Evolutionary conservation across 306 rosid species (phyloP).

Genomic region (Glycine soja): DNA sequence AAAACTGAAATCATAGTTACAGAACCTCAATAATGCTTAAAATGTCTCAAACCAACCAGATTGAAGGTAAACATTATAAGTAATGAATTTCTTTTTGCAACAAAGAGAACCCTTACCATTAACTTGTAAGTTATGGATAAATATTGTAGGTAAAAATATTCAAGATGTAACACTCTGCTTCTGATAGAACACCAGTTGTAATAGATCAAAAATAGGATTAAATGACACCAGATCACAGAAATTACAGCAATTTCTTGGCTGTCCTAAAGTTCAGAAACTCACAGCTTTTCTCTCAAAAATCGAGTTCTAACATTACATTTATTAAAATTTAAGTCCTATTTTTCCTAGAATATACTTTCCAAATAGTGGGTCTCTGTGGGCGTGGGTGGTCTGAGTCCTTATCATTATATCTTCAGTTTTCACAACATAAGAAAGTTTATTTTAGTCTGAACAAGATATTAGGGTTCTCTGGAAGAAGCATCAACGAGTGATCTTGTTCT

Average conservation of each 20-base stretch:
- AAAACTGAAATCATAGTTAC: slow-evolving; percentile 28
- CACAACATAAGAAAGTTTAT: slow-evolving; percentile 17
- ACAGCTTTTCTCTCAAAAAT: background rate
- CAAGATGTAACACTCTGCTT: slow-evolving; percentile 29
- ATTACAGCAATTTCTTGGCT: background rate
- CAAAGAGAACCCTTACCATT: background rate
- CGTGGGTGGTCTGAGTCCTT: background rate
- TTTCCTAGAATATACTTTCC: background rate
- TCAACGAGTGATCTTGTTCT: background rate
- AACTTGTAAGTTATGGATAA: slow-evolving; percentile 1
- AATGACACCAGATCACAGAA: background rate
- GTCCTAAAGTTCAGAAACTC: background rate
- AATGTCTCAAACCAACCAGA: slow-evolving; percentile 27
- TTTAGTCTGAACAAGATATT: background rate
- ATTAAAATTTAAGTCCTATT: background rate
- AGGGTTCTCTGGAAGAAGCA: background rate
- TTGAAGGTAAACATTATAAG: slow-evolving; percentile 2
- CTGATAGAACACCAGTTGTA: background rate
- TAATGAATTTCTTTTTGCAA: background rate
- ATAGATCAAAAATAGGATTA: background rate
- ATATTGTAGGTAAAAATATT: slow-evolving; percentile 24
- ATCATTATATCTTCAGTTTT: slow-evolving; percentile 2
- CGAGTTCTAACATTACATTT: background rate
- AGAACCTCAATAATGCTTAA: slow-evolving; percentile 27
- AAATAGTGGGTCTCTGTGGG: background rate